Evolutionary conservation across 352 stramenopile species (phyloP).

Genomic region (Phytophthora kernoviae): DNA sequence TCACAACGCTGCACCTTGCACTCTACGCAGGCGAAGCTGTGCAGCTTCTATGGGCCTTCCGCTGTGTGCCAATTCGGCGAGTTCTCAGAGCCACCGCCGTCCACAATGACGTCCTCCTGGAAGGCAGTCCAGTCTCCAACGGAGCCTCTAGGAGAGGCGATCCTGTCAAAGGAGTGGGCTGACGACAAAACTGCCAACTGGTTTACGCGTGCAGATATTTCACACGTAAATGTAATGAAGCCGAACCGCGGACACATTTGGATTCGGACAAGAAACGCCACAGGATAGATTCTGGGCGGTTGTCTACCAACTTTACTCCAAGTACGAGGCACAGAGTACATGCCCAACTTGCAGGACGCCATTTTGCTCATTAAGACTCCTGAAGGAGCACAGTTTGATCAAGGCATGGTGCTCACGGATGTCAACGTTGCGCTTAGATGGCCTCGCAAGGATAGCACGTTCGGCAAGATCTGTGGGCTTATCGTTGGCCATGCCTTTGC

Average conservation of each 20-base stretch:
- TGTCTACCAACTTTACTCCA: constrained; percentile 67
- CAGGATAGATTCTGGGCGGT: constrained; percentile 48
- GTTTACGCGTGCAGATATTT: constrained; percentile 49
- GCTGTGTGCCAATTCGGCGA: constrained; percentile 65
- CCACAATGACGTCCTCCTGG: constrained; percentile 52
- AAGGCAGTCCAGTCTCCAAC: constrained; percentile 24
- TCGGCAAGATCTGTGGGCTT: constrained; percentile 52
- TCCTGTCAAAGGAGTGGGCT: constrained; percentile 52
- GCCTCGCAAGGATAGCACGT: constrained; percentile 53
- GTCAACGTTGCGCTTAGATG: constrained; percentile 56
- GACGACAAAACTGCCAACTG: constrained; percentile 74
- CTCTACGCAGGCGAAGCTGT: constrained; percentile 47
- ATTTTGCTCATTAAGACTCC: constrained; percentile 65
- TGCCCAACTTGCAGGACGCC: constrained; percentile 41
- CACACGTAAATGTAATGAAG: constrained; percentile 44
- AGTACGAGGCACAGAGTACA: constrained; percentile 51
- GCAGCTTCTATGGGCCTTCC: constrained; percentile 66
- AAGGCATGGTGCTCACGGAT: constrained; percentile 50
- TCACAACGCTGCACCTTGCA: constrained; percentile 67
- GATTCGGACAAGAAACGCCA: constrained; percentile 38
- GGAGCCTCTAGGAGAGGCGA: constrained; percentile 36
- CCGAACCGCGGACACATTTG: constrained; percentile 51
- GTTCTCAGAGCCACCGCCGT: constrained; percentile 50
- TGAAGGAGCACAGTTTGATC: constrained; percentile 53
- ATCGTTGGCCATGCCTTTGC: constrained; percentile 59